These are phyloP conservation scores for Penicillium pancosmium DNA, from an alignment of 495 filamentous ascomycete genomes.

Conservation along the genomic window DNA sequence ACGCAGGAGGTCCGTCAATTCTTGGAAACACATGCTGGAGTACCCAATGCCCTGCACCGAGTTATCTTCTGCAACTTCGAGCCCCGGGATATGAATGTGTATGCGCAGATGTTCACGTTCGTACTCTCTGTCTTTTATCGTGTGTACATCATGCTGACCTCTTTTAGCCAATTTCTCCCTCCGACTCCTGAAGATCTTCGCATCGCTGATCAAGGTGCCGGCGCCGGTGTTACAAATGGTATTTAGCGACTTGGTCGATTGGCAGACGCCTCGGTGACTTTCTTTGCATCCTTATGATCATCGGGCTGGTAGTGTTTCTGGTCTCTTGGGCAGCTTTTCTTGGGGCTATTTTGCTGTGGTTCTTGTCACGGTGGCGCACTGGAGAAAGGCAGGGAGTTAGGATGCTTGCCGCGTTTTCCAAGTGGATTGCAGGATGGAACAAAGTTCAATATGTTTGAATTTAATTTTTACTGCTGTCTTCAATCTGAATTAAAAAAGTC, in stretches of 20 bases:
- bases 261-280: too few relatives aligned
- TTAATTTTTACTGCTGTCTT: too few relatives aligned
- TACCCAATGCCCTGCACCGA: constrained; percentile 54
- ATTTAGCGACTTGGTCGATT: neutral
- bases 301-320: too few relatives aligned
- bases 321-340: too few relatives aligned
- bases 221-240: neutral
- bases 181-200: constrained; percentile 9
- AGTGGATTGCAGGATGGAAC: too few relatives aligned
- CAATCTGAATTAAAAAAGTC: too few relatives aligned
- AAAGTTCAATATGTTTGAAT: too few relatives aligned
- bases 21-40: constrained; percentile 58
- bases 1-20: constrained; percentile 70
- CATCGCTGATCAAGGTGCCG: neutral
- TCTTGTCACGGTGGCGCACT: too few relatives aligned
- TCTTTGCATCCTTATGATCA: too few relatives aligned
- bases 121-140: neutral
- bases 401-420: too few relatives aligned
- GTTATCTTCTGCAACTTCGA: constrained; percentile 84
- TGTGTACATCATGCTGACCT: neutral
- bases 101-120: constrained; percentile 47
- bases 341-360: too few relatives aligned
- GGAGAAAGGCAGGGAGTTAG: too few relatives aligned
- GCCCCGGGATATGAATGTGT: constrained; percentile 73
- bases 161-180: constrained; percentile 34